These are phyloP conservation scores for Bretschneidera sinensis DNA, from an alignment of 345 rosid species.

Conservation along the genomic window DNA sequence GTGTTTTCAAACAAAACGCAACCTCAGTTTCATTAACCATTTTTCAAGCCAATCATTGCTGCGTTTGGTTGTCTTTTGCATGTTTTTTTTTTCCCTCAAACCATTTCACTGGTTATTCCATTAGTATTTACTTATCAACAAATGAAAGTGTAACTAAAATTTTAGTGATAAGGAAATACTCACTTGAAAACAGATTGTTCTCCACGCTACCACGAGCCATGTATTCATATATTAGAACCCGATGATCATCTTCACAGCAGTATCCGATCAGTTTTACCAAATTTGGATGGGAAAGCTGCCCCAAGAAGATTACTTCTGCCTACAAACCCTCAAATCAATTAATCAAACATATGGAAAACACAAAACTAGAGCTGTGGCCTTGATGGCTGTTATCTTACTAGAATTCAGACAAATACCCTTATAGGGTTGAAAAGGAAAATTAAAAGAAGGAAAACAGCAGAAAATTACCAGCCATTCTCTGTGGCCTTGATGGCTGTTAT, in stretches of 20 bases:
- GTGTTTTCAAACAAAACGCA: too few relatives aligned
- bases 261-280: slow-evolving; percentile 90
- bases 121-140: too few relatives aligned
- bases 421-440: neutral
- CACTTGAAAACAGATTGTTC: slow-evolving; percentile 81
- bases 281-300: slow-evolving; percentile 96
- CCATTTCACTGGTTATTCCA: too few relatives aligned
- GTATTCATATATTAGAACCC: slow-evolving; percentile 84
- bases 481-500: slow-evolving; percentile 90
- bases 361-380: too few relatives aligned
- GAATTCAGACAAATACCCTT: neutral
- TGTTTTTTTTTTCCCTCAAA: too few relatives aligned
- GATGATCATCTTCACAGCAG: slow-evolving; percentile 83
- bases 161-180: slow-evolving; percentile 24
- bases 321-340: slow-evolving; percentile 25
- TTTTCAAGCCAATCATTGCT: too few relatives aligned
- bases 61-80: too few relatives aligned
- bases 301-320: slow-evolving; percentile 98
- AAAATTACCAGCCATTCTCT: slow-evolving; percentile 90
- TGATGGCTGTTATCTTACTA: too few relatives aligned
- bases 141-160: neutral
- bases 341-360: slow-evolving; percentile 13
- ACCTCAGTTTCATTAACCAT: too few relatives aligned
- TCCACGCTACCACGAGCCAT: slow-evolving; percentile 96
- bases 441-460: neutral